These are phyloP conservation scores for Chloropicon primus DNA, from an alignment of 139 green algal species.

Conservation along the genomic window DNA sequence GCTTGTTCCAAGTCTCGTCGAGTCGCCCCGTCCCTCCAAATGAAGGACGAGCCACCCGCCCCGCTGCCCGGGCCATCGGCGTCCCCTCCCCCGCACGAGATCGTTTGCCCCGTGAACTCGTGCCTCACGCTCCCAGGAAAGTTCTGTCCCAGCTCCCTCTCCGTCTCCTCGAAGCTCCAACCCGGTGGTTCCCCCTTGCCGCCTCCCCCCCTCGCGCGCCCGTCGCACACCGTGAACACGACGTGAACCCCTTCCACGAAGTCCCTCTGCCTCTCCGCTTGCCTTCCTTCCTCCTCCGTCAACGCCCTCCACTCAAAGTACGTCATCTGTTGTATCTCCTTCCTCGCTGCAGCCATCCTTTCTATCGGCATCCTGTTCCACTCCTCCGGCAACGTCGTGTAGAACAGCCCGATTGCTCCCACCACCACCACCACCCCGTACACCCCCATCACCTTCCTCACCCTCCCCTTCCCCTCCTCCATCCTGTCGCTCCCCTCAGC, in stretches of 20 bases:
- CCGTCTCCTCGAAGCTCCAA: not conserved
- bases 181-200: not conserved
- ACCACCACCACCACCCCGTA: too few relatives aligned
- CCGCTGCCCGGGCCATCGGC: too few relatives aligned
- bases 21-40: not conserved
- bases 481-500: too few relatives aligned
- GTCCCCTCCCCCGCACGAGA: not conserved
- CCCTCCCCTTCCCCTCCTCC: too few relatives aligned
- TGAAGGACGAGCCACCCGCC: not conserved
- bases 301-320: not conserved
- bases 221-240: too few relatives aligned
- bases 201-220: not conserved
- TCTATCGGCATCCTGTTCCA: not conserved
- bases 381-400: not conserved
- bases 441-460: too few relatives aligned
- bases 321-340: not conserved
- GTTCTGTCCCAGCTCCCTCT: not conserved
- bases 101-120: not conserved
- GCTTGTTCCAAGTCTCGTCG: too few relatives aligned
- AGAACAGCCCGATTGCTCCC: too few relatives aligned
- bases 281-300: not conserved
- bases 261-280: not conserved
- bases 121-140: not conserved
- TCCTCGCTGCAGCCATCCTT: not conserved
- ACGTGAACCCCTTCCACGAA: not conserved